Conservation (phyloP, 2,329 filamentous ascomycete species). For the Sporothrix pallida region DNA sequence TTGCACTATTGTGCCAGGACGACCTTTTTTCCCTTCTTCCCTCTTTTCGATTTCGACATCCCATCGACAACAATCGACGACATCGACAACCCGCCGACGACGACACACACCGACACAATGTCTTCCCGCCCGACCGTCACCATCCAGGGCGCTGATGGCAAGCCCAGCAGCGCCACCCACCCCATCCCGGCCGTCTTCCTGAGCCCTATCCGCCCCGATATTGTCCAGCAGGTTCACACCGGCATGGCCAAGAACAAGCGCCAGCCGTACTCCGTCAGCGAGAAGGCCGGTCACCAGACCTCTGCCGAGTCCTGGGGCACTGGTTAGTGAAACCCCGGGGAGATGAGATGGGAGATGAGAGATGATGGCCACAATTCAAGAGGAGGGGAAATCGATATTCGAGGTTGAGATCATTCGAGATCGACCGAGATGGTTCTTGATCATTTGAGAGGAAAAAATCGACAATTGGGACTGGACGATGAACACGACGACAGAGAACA, state of each 20-base stretch:
- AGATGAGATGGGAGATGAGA: background rate
- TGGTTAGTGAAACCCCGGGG: constrained; percentile 66
- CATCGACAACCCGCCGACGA: constrained; percentile 26
- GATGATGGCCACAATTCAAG: background rate
- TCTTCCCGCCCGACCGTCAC: constrained; percentile 97
- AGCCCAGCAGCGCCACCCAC: constrained; percentile 85
- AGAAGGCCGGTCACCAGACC: constrained; percentile 99
- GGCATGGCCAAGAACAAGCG: constrained; percentile 99
- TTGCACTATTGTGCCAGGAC: constrained; percentile 15
- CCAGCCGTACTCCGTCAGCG: constrained; percentile 98
- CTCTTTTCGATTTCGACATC: constrained; percentile 15
- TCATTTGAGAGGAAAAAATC: background rate
- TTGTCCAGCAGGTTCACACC: constrained; percentile 98
- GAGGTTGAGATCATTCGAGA: background rate
- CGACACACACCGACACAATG: constrained; percentile 58
- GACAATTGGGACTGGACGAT: background rate
- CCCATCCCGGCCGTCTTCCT: constrained; percentile 96
- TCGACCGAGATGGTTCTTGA: background rate
- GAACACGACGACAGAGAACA: background rate
- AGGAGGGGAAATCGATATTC: background rate
- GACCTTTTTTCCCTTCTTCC: constrained; percentile 12
- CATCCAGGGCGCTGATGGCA: constrained; percentile 95
- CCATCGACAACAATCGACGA: constrained; percentile 28
- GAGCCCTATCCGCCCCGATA: constrained; percentile 96
- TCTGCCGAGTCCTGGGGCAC: constrained; percentile 99